A percentile compares a stretch with the other conserved stretches of the same genome.
Evolutionary conservation across 345 rosid species (phyloP).

Genomic region (Bruguiera sexangula): DNA sequence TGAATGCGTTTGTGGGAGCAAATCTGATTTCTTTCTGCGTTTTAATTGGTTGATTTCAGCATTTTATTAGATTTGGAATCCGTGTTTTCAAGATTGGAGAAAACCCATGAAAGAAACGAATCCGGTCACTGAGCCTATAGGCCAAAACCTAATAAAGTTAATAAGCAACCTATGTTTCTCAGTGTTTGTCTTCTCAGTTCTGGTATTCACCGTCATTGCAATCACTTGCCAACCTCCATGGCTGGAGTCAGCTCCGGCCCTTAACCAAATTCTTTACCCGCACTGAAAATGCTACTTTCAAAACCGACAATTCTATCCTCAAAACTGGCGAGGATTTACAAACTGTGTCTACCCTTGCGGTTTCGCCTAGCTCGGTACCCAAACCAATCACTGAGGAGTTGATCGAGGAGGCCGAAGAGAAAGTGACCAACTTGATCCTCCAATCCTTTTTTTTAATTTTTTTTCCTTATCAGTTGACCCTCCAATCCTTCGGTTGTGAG

Average conservation of each 20-base stretch:
- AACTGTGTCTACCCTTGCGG: conserved; percentile 13
- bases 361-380: conserved; percentile 6
- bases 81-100: neutral
- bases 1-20: conserved; percentile 3
- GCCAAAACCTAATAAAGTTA: conserved; percentile 69
- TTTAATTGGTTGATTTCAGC: conserved; percentile 6
- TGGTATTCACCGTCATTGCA: conserved; percentile 73
- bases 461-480: too few relatives aligned
- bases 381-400: conserved; percentile 23
- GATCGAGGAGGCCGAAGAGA: conserved; percentile 21
- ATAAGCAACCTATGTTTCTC: conserved; percentile 92
- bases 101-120: conserved; percentile 65
- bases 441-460: neutral
- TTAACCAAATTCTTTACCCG: conserved; percentile 71
- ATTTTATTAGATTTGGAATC: conserved; percentile 12
- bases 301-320: conserved; percentile 59
- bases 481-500: conserved; percentile 12
- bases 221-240: conserved; percentile 93
- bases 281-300: conserved; percentile 74
- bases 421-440: conserved; percentile 14
- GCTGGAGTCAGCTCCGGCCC: conserved; percentile 85
- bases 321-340: conserved; percentile 78
- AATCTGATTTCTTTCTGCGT: conserved; percentile 5
- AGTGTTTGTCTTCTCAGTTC: conserved; percentile 75
- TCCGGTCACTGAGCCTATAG: conserved; percentile 62